phyloP scores from a whole-genome alignment of 441 rosid species.

The Populus hybrid region DNA sequence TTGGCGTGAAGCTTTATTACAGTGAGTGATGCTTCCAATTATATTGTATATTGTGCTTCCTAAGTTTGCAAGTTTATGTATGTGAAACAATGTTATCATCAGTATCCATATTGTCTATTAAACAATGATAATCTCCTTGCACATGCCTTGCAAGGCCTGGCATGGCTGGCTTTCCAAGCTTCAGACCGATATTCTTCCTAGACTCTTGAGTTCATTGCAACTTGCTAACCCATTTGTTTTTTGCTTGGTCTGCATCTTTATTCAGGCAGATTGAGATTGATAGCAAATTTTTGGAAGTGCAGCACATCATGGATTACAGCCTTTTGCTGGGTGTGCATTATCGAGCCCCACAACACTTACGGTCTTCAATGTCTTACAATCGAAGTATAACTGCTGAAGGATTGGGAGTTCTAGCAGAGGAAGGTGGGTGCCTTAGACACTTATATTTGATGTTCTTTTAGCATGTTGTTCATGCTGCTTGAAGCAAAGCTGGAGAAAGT shows the following conservation, averaged over 20 bases:
- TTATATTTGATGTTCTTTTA: constrained; percentile 1
- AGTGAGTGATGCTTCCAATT: constrained; percentile 41
- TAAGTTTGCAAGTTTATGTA: not conserved
- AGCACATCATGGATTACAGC: constrained; percentile 96
- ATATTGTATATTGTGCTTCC: constrained; percentile 5
- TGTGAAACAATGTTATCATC: not conserved
- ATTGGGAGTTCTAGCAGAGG: constrained; percentile 85
- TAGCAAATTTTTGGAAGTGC: constrained; percentile 79
- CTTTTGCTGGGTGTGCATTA: constrained; percentile 97
- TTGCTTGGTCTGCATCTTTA: constrained; percentile 12
- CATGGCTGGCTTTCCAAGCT: constrained; percentile 10
- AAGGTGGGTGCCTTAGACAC: constrained; percentile 42
- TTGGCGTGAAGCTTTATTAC: constrained; percentile 79
- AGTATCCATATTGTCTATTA: not conserved
- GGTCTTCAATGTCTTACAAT: constrained; percentile 40
- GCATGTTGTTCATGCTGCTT: not conserved
- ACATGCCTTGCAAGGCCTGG: not conserved
- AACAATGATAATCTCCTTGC: not conserved
- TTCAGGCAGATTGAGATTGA: constrained; percentile 89
- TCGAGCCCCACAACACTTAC: constrained; percentile 93
- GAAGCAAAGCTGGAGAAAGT: not conserved
- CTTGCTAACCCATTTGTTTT: constrained; percentile 2
- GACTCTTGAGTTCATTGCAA: not conserved
- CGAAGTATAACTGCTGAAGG: constrained; percentile 53
- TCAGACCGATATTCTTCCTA: not conserved